A percentile compares a stretch with the other conserved stretches of the same genome.
phyloP scores from a whole-genome alignment of 2,329 filamentous ascomycete species.

The Phaeosphaeria sp. region DNA sequence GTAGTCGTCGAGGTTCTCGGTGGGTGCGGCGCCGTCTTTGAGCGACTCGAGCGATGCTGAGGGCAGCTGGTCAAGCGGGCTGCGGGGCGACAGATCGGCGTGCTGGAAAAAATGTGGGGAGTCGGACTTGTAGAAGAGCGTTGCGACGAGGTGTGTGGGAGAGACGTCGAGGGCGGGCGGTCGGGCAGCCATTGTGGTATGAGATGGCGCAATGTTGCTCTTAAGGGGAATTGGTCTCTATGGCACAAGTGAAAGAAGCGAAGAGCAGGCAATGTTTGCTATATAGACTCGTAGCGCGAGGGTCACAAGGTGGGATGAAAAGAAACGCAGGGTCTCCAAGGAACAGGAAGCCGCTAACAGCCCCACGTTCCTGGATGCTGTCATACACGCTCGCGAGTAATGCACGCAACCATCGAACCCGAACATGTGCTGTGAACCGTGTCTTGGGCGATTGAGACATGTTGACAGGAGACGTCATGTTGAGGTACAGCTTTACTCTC shows the following conservation, averaged over 20 bases:
- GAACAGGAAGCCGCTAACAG: not conserved
- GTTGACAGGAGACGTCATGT: not conserved
- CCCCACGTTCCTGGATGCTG: constrained; percentile 4
- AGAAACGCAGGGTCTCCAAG: constrained; percentile 4
- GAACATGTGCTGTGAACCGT: not conserved
- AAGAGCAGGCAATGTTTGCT: not conserved
- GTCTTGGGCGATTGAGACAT: not conserved
- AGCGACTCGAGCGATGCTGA: constrained; percentile 39
- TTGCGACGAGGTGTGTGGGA: constrained; percentile 40
- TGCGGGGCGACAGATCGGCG: constrained; percentile 54
- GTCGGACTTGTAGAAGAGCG: constrained; percentile 48
- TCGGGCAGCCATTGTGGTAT: constrained; percentile 26
- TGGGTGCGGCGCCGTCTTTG: constrained; percentile 58
- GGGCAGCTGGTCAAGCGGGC: constrained; percentile 38
- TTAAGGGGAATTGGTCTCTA: too few species aligned
- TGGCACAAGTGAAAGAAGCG: not conserved
- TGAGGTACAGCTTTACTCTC: too few species aligned
- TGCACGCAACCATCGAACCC: not conserved
- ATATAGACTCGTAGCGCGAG: not conserved
- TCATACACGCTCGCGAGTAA: not conserved
- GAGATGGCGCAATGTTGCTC: too few species aligned
- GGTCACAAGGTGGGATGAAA: constrained; percentile 8
- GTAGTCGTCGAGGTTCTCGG: constrained; percentile 59
- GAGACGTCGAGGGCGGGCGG: constrained; percentile 27
- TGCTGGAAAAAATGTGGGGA: constrained; percentile 52